These are phyloP conservation scores for Malassezia obtusa DNA, from an alignment of 1,284 basidiomycete genomes.

Conservation along the genomic window DNA sequence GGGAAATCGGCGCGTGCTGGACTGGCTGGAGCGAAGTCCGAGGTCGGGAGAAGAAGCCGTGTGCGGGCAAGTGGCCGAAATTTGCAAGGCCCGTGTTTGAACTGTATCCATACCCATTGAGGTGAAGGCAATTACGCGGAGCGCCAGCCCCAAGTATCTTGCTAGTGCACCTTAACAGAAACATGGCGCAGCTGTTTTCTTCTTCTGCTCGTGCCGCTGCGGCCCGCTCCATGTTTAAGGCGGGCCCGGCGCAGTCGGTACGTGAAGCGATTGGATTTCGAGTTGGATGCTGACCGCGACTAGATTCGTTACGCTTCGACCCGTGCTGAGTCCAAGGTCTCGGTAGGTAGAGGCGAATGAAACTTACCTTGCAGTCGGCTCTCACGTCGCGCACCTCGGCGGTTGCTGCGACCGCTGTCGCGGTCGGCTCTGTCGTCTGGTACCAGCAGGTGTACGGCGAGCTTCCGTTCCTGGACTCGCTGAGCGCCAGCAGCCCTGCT, in stretches of 20 bases:
- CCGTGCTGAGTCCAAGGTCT: slow-evolving; percentile 24
- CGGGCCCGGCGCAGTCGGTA: slow-evolving; percentile 14
- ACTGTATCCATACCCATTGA: slow-evolving; percentile 15
- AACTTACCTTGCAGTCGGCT: slow-evolving; percentile 43
- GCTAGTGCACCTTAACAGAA: background rate
- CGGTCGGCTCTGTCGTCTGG: slow-evolving; percentile 83
- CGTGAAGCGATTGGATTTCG: background rate
- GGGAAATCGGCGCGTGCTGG: slow-evolving; percentile 10
- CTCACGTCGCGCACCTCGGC: slow-evolving; percentile 68
- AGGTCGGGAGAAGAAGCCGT: slow-evolving; percentile 5
- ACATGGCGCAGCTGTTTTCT: slow-evolving; percentile 18
- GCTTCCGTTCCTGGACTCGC: slow-evolving; percentile 37
- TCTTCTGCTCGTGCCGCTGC: slow-evolving; percentile 11
- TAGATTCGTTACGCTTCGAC: slow-evolving; percentile 38
- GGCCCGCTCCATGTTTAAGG: slow-evolving; percentile 6
- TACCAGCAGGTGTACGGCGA: slow-evolving; percentile 88
- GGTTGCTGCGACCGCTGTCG: slow-evolving; percentile 64
- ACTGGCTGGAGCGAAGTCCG: slow-evolving; percentile 1
- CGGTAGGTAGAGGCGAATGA: slow-evolving; percentile 11
- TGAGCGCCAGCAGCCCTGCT: slow-evolving; percentile 47
- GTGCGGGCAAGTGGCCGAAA: slow-evolving; percentile 11
- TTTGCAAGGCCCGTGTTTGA: slow-evolving; percentile 14
- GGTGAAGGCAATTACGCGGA: slow-evolving; percentile 13
- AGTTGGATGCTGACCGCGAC: background rate
- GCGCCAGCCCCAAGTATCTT: slow-evolving; percentile 1